Conservation (phyloP, 2,329 filamentous ascomycete genomes). For the Dothistroma pini region DNA sequence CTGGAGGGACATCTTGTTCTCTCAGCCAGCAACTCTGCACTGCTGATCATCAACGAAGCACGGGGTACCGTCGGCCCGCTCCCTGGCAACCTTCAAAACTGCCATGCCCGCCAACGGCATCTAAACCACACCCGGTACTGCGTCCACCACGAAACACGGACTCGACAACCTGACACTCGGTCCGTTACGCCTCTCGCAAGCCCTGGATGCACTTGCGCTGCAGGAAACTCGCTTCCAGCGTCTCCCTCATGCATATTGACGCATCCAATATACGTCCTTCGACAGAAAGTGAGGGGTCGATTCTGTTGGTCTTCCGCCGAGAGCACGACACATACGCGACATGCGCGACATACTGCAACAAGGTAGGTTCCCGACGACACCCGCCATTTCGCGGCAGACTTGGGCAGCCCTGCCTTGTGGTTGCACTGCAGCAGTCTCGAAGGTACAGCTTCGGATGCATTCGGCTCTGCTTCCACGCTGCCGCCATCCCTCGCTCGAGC, state of each 20-base stretch:
- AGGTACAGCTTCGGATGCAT: background rate
- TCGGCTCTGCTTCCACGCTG: background rate
- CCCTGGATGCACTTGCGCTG: background rate
- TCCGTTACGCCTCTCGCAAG: background rate
- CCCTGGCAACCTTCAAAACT: background rate
- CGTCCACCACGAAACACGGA: background rate
- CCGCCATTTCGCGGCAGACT: background rate
- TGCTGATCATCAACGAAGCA: background rate
- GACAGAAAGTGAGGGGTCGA: slow-evolving; percentile 4
- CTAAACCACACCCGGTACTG: background rate
- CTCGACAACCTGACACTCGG: background rate
- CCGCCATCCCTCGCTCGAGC: slow-evolving; percentile 4
- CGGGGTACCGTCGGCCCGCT: background rate
- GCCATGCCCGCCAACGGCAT: background rate
- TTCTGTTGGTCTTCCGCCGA: background rate
- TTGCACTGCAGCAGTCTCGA: background rate
- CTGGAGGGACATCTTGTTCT: background rate
- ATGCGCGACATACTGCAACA: slow-evolving; percentile 3
- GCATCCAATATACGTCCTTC: slow-evolving; percentile 1
- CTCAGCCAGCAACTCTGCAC: background rate
- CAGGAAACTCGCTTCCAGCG: background rate
- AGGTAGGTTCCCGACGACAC: slow-evolving; percentile 1
- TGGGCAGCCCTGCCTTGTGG: background rate
- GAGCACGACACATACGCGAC: slow-evolving; percentile 1
- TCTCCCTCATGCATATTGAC: slow-evolving; percentile 6